Percentiles rank a stretch among this genome's conserved stretches.
phyloP scores from a whole-genome alignment of 148 eudicot species.

The Spergularia marina region DNA sequence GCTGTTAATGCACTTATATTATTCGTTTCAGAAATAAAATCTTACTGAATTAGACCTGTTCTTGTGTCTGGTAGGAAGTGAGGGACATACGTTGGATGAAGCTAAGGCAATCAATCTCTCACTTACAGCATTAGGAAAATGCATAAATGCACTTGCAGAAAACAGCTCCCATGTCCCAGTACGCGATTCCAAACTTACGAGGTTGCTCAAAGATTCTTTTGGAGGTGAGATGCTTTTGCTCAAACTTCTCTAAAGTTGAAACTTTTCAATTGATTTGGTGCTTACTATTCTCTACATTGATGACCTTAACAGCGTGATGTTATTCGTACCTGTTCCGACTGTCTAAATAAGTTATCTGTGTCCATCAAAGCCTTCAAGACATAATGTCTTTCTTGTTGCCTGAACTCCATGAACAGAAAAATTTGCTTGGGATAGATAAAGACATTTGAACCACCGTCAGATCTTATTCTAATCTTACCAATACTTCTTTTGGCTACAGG shows the following conservation, averaged over 20 bases:
- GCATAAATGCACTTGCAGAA: conserved; percentile 99
- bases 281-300: background rate
- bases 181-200: conserved; percentile 97
- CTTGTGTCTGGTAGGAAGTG: conserved; percentile 68
- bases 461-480: conserved; percentile 8
- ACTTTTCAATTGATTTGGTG: background rate
- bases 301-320: background rate
- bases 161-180: conserved; percentile 97
- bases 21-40: conserved; percentile 11
- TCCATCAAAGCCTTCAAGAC: conserved; percentile 1
- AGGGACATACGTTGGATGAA: conserved; percentile 96
- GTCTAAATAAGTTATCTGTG: background rate
- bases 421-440: background rate
- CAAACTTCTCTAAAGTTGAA: background rate
- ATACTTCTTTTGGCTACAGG: conserved; percentile 45
- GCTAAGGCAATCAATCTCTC: conserved; percentile 98
- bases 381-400: conserved; percentile 5
- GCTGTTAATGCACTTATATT: conserved; percentile 4
- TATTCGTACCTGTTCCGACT: background rate
- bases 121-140: conserved; percentile 94
- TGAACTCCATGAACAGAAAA: conserved; percentile 1
- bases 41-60: conserved; percentile 1
- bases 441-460: background rate
- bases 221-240: conserved; percentile 61
- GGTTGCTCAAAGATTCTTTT: conserved; percentile 97